Base-by-base conservation (phyloP, 2,329 filamentous ascomycete genomes). In the Colletotrichum graminicola region DNA sequence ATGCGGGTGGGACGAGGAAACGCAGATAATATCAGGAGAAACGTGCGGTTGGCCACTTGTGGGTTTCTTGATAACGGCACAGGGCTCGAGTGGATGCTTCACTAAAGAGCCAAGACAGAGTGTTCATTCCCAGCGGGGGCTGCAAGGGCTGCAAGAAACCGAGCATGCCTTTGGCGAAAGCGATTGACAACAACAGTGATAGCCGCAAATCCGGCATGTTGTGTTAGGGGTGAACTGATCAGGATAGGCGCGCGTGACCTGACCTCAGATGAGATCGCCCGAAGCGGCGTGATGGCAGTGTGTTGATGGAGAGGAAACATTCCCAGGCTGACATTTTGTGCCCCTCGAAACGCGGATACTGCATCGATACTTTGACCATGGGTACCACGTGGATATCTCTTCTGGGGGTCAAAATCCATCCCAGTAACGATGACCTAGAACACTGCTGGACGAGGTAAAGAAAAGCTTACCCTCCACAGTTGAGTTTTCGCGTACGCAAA, bases 91-190 rank as follows among this genome's bases (percentile, higher is more conserved):
- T 60, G 52, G 60, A 57, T 51, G 41, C 23, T 49, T 39, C n/a
- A 8, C 43, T 47, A 21, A 57, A 68, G 59, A 66, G 39, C 60
- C 51, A 47, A 55, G 23, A 29, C 18, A 32, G 43, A 23, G 32
- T 59, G 47, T 54, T 29, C 59, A 54, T 71, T 60, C 65, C 68
- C 43, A 47, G 65, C 54, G 54, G 54, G 60, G 68, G 68, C 65
- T 49, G 56, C 62, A 61, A 49, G 41, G 55, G 34, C 39, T 36
- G 43, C 41, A 29, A 41, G 26, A 67, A 59, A 32, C 49, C 63
- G 57, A 62, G 34, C 14, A 56, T 39, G 47, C 55, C 36, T 21
- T 6, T n/a, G 43, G 21, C 56, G 39, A 43, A 21, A 63, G 26
- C 43, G 36, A 41, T 41, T 54, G 54, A 68, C 59, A 68, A 47